Evolutionary conservation across 352 stramenopile genomes (phyloP), one percentile per base, ranked within the genome.

Genomic region (Phytopythium ostracodes): DNA sequence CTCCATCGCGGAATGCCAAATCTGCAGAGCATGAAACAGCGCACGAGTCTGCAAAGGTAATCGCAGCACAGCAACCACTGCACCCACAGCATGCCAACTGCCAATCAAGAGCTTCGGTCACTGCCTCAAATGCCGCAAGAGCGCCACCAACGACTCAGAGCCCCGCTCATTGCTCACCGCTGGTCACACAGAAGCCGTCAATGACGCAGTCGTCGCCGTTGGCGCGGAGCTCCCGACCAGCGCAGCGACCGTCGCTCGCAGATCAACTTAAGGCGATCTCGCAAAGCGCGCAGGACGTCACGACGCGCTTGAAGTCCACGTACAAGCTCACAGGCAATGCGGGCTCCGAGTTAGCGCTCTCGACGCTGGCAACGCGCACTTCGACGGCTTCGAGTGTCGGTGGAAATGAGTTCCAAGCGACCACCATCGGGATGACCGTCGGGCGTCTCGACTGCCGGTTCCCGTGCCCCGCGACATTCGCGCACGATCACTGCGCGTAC

Each of bases 191-290:
- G 17, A 54, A 54, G 47, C 14, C 14, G 17, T 22, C 6, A n/a
- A 36, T 9, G 17, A 33, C 7, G 1, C 43, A 50, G 47, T 2
- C 12, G 25, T 54, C 47, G 14, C 47, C 25, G 17, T 11, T 29
- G 15, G 5, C 17, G 25, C 24, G 51, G 2, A 20, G 31, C 1
- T 3, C 10, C 20, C 51, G 33, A 18, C 3, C n/a, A 20, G 10
- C 29, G 4, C 65, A 73, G 40, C 70, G 78, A 3, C 76, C 81
- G 5, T 89, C 76, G 7, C 70, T 89, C 14, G 73, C 79, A 0
- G 79, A 91, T n/a, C 81, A 91, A 43, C 76, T 89, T 52, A 73
- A 81, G 29, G 59, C 68, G 22, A 88, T 91, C 46, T 87, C 77
- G 0, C 70, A 81, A 44, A 62, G 57, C 18, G 79, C 73, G 0